Percentiles rank a stretch among this genome's conserved stretches.
phyloP scores from a whole-genome alignment of 352 stramenopile genomes.

The Phytophthora citricola region DNA sequence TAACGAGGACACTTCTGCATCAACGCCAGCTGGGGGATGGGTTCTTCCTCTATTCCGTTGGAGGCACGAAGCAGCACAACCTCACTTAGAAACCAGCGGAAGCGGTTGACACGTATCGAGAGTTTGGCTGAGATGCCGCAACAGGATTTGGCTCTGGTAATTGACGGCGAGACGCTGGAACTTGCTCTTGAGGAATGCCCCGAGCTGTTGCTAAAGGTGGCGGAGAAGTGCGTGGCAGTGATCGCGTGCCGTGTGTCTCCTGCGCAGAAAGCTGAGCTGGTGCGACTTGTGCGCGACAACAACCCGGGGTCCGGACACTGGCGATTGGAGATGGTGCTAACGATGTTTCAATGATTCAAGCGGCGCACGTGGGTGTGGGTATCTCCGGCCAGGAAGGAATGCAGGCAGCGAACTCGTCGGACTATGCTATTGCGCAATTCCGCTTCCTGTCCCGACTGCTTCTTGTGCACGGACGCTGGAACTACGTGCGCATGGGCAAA shows the following conservation, averaged over 20 bases:
- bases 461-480: slow-evolving; percentile 94
- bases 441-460: slow-evolving; percentile 91
- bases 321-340: slow-evolving; percentile 96
- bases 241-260: slow-evolving; percentile 95
- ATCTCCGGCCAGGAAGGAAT: slow-evolving; percentile 95
- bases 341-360: slow-evolving; percentile 97
- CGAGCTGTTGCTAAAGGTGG: slow-evolving; percentile 75
- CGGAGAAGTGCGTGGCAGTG: slow-evolving; percentile 88
- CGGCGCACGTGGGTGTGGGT: slow-evolving; percentile 92
- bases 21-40: slow-evolving; percentile 14
- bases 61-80: slow-evolving; percentile 21
- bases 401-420: slow-evolving; percentile 94
- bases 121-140: slow-evolving; percentile 58
- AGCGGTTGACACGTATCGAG: slow-evolving; percentile 69
- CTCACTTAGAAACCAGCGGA: slow-evolving; percentile 24
- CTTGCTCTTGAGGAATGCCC: slow-evolving; percentile 79
- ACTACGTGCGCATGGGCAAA: slow-evolving; percentile 94
- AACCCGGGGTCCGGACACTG: slow-evolving; percentile 84
- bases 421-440: slow-evolving; percentile 97
- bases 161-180: slow-evolving; percentile 86
- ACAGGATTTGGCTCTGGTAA: slow-evolving; percentile 69
- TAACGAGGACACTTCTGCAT: slow-evolving; percentile 35
- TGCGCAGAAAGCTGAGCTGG: slow-evolving; percentile 94
- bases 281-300: slow-evolving; percentile 91
- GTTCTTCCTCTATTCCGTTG: slow-evolving; percentile 3